Percentiles rank a stretch among this genome's conserved stretches.
These are phyloP conservation scores for Zygotorulaspora mrakii DNA, from an alignment of 1,139 yeast genomes.

Conservation along the genomic window DNA sequence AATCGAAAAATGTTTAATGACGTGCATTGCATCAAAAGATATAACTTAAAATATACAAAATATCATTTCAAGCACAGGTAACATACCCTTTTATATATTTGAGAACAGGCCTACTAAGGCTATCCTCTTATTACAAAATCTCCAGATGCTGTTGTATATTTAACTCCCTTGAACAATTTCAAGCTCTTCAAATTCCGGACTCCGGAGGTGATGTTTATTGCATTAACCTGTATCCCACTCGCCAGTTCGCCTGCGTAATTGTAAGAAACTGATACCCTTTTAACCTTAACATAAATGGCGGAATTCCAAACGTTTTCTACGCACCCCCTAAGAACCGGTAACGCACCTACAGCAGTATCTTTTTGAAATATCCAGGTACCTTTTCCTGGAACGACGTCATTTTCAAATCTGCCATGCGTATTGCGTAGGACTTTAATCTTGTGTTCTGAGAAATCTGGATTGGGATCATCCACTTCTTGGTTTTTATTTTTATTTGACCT, in stretches of 20 bases:
- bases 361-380: conserved; percentile 76
- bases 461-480: not conserved
- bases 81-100: not conserved
- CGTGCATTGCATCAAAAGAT: no score
- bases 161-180: conserved; percentile 89
- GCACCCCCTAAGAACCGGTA: conserved; percentile 65
- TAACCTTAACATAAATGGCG: conserved; percentile 7
- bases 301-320: conserved; percentile 30
- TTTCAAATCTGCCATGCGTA: conserved; percentile 37
- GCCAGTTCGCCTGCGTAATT: conserved; percentile 67
- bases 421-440: conserved; percentile 28
- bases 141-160: conserved; percentile 67
- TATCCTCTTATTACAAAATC: conserved; percentile 48
- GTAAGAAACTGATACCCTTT: conserved; percentile 51
- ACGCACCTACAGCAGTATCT: conserved; percentile 58
- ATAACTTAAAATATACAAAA: no score
- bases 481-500: not conserved
- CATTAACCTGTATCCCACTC: conserved; percentile 69
- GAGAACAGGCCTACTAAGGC: not conserved
- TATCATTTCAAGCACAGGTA: no score
- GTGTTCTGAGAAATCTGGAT: conserved; percentile 13
- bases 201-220: conserved; percentile 49
- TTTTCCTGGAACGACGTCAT: conserved; percentile 44
- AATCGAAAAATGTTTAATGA: no score
- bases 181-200: conserved; percentile 5